These are phyloP conservation scores for Citrus reticulata DNA, from an alignment of 345 rosid genomes.

Conservation along the genomic window DNA sequence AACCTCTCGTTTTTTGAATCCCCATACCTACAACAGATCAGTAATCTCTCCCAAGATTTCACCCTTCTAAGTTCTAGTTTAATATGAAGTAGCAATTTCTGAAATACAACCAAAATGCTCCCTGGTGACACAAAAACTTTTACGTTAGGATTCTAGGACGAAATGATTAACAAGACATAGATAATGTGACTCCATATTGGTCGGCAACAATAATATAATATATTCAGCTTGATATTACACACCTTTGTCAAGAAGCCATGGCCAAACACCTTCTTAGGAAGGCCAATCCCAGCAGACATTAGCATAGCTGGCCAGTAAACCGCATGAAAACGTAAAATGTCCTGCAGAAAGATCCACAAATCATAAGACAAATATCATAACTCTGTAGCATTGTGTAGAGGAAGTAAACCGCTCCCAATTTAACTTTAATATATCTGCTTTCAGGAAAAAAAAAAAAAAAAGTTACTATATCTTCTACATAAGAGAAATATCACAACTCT, in stretches of 20 bases:
- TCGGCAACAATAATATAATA: neutral
- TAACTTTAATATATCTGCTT: neutral
- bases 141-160: neutral
- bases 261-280: conserved; percentile 85
- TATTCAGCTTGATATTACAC: neutral
- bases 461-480: neutral
- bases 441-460: no score
- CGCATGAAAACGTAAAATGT: conserved; percentile 90
- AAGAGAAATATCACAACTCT: conserved; percentile 1
- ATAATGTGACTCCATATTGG: neutral
- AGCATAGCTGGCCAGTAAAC: conserved; percentile 99
- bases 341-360: conserved; percentile 42
- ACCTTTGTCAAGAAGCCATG: conserved; percentile 98
- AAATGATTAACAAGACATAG: neutral
- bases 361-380: neutral
- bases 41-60: neutral
- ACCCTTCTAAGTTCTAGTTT: neutral
- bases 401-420: neutral
- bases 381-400: neutral
- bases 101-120: neutral
- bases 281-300: conserved; percentile 80
- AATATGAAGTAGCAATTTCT: neutral
- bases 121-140: neutral
- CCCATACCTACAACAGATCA: neutral
- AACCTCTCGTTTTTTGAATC: neutral